These are phyloP conservation scores for Chlorella sorokiniana DNA, from an alignment of 139 green algal species.

Conservation along the genomic window DNA sequence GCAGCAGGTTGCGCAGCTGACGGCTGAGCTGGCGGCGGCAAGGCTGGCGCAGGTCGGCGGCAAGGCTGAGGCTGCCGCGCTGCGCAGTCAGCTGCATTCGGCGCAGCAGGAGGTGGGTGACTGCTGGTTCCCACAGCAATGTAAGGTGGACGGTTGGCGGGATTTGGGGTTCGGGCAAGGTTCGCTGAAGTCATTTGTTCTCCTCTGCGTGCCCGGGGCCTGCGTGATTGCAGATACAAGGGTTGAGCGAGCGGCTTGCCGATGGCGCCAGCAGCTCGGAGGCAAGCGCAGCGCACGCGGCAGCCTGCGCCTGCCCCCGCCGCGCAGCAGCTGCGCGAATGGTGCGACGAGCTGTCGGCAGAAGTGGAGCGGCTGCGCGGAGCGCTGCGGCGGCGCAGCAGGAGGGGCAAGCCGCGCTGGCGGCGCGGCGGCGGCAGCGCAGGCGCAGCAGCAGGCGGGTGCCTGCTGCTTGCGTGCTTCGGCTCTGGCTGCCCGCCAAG, in stretches of 20 bases:
- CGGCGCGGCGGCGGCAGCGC: neutral
- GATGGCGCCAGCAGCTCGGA: neutral
- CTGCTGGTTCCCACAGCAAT: neutral
- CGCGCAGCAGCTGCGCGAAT: neutral
- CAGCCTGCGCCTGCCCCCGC: neutral
- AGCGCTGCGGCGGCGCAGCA: neutral
- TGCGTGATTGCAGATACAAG: no score
- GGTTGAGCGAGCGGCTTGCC: neutral
- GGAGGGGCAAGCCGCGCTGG: neutral
- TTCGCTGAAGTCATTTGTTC: no score
- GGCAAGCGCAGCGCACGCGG: neutral
- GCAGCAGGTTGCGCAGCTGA: conserved; percentile 66
- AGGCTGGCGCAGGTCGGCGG: conserved; percentile 11
- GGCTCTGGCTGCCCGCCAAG: neutral
- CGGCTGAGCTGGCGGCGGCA: conserved; percentile 61
- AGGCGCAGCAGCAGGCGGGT: conserved; percentile 6
- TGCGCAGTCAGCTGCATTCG: conserved; percentile 14
- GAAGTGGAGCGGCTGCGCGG: neutral
- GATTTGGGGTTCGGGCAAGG: no score
- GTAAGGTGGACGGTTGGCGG: no score
- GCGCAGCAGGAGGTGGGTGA: conserved; percentile 16
- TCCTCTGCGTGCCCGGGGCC: no score
- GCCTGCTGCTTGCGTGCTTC: neutral
- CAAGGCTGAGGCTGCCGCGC: neutral
- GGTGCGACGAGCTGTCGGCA: neutral